Evolutionary conservation across 441 rosid species (phyloP), one percentile per base, ranked within the genome.

Genomic region (Populus hybrid): DNA sequence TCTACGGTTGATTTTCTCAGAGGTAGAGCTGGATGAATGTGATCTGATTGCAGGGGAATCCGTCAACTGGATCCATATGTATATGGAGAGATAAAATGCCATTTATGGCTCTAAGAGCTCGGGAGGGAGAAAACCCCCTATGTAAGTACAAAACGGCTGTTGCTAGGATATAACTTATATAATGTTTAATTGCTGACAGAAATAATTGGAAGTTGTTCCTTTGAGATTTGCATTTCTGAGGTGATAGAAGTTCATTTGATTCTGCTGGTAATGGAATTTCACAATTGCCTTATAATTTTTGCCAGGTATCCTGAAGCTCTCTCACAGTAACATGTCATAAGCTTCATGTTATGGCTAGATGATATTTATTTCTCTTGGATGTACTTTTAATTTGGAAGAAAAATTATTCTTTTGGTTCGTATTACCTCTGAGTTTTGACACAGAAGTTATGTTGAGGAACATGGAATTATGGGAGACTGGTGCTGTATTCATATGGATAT

Each of bases 101-200:
- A 70, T 83, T 76, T 82, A 73, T 40, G 84, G 87, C 84, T 73
- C 73, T 71, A 73, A 76, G 88, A 85, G 86, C 84, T 72, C 69
- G 14, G 80, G 82, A 78, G 83, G 80, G 78, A 77, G 76, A 74
- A 24, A 23, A 53, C 80, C 80, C 78, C 82, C 79, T 72, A 72
- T 87, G 92, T 89, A 89, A 89, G 86, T 86, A 87, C 79, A 81
- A 81, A 86, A 78, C 77, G 85, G 88, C 76, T 81, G 75, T 75
- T 76, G 67, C 83, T 76, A 81, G 90, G 85, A 74, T 78, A 73
- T 75, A 69, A 71, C 70, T 77, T 75, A 66, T 70, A 74, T 79
- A 75, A 74, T 75, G 57, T 80, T 80, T 66, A 66, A 66, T 78
- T 78, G 26, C 80, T 78, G 78, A 81, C 85, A 73, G 74, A 79